These are phyloP conservation scores for Hericium rajendrae DNA, from an alignment of 768 basidiomycete genomes.

Conservation along the genomic window DNA sequence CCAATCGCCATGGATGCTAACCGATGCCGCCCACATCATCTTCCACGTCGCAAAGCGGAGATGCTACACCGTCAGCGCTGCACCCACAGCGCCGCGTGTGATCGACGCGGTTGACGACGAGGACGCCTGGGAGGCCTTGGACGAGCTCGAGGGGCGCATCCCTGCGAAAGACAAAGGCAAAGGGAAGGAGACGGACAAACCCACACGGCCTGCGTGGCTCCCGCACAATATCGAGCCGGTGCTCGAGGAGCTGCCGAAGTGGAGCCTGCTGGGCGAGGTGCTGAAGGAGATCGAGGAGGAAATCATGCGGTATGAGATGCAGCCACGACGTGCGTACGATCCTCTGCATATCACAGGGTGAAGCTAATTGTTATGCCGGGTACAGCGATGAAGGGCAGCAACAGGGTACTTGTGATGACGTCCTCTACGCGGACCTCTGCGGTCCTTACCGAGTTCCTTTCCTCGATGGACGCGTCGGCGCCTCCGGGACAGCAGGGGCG, in stretches of 20 bases:
- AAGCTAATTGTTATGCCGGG: too few species aligned
- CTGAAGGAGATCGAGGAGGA: conserved; percentile 88
- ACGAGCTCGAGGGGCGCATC: conserved; percentile 43
- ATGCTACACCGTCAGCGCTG: conserved; percentile 52
- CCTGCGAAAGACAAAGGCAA: conserved; percentile 7
- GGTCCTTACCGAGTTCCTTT: conserved; percentile 73
- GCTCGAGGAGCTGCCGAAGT: conserved; percentile 92
- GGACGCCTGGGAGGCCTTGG: conserved; percentile 67
- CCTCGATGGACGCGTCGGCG: conserved; percentile 46
- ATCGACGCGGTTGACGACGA: conserved; percentile 46
- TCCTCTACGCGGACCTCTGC: conserved; percentile 67
- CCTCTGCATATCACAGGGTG: background rate
- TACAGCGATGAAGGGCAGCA: conserved; percentile 41
- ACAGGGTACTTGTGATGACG: conserved; percentile 83
- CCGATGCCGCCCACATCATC: conserved; percentile 82
- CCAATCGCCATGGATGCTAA: conserved; percentile 84
- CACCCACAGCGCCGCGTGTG: conserved; percentile 14
- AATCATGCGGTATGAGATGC: conserved; percentile 51
- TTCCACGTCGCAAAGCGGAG: conserved; percentile 71
- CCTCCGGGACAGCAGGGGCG: conserved; percentile 57
- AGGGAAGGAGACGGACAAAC: conserved; percentile 8
- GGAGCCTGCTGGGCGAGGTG: conserved; percentile 77
- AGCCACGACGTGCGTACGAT: conserved; percentile 12
- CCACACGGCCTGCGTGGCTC: conserved; percentile 45
- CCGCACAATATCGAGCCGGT: conserved; percentile 76